phyloP scores from a whole-genome alignment of 495 filamentous ascomycete genomes.

The Diplogelasinospora grovesii region DNA sequence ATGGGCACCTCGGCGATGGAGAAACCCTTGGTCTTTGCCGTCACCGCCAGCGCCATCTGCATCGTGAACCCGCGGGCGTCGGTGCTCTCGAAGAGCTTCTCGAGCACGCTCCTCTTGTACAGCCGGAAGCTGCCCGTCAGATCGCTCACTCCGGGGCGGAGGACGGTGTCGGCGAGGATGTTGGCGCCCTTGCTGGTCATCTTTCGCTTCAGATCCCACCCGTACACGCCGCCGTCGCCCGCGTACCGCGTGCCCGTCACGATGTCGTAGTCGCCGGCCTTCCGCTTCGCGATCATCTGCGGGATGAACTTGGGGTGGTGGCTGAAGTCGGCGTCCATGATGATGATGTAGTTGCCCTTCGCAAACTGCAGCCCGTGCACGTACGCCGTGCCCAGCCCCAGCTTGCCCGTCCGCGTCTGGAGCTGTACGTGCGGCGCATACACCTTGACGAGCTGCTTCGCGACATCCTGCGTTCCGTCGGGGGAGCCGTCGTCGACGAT shows the following conservation, averaged over 20 bases:
- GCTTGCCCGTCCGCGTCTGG: constrained; percentile 82
- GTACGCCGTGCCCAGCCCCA: constrained; percentile 94
- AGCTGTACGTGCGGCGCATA: constrained; percentile 76
- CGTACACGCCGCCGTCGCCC: constrained; percentile 84
- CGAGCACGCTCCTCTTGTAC: constrained; percentile 84
- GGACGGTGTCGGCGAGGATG: constrained; percentile 88
- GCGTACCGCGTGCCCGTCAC: constrained; percentile 94
- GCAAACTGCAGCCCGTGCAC: constrained; percentile 85
- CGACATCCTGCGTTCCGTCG: constrained; percentile 86
- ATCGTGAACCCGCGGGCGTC: constrained; percentile 96
- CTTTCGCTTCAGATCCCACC: constrained; percentile 97
- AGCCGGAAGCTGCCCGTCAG: constrained; percentile 89
- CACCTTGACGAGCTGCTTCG: constrained; percentile 77
- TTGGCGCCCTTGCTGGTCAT: constrained; percentile 87
- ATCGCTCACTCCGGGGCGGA: constrained; percentile 93
- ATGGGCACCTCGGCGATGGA: constrained; percentile 91
- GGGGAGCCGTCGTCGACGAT: constrained; percentile 97
- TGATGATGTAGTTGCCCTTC: constrained; percentile 91
- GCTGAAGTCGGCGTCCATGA: constrained; percentile 99
- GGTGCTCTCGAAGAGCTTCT: constrained; percentile 83
- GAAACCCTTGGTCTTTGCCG: constrained; percentile 88
- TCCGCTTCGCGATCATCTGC: constrained; percentile 73
- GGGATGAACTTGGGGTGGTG: constrained; percentile 97
- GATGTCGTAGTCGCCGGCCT: constrained; percentile 74
- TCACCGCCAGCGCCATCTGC: constrained; percentile 89